Conservation (phyloP, 1,139 yeast genomes). For the Sugiyamaella sp. region DNA sequence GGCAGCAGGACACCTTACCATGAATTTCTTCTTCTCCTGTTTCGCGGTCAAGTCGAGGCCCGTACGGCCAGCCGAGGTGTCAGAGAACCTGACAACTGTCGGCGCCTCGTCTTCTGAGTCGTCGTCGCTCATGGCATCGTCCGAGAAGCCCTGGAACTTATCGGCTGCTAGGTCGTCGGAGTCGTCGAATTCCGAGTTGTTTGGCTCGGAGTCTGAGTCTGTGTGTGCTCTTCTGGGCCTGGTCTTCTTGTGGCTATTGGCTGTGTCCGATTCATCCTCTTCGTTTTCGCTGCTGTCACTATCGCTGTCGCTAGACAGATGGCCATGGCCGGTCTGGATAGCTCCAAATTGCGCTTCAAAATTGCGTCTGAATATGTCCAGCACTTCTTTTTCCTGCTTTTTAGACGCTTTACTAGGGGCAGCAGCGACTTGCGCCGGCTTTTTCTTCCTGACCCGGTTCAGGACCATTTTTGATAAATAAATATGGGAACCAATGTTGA, state of each 20-base stretch:
- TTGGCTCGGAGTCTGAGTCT: conserved; percentile 25
- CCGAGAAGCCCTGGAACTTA: conserved; percentile 23
- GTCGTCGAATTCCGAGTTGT: conserved; percentile 29
- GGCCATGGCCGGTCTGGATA: conserved; percentile 44
- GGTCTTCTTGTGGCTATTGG: not conserved
- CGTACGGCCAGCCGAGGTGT: conserved; percentile 19
- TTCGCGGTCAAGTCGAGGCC: conserved; percentile 31
- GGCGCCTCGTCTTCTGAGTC: conserved; percentile 10
- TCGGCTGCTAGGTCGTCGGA: conserved; percentile 34
- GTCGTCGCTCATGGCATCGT: not conserved
- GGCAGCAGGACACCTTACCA: conserved; percentile 25
- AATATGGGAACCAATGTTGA: not conserved
- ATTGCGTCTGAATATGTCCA: conserved; percentile 47
- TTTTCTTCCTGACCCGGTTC: not conserved
- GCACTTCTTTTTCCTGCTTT: conserved; percentile 23
- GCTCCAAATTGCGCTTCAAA: conserved; percentile 74
- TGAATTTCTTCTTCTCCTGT: conserved; percentile 50
- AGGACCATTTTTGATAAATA: not conserved
- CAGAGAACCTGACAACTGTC: conserved; percentile 19
- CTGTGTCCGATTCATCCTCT: conserved; percentile 50
- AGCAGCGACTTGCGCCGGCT: not conserved
- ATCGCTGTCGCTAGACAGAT: conserved; percentile 4
- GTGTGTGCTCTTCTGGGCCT: not conserved
- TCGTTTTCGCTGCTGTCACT: conserved; percentile 14
- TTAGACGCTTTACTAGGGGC: not conserved